Evolutionary conservation across 495 filamentous ascomycete species (phyloP), one percentile per base, ranked within the genome.

Genomic region (Aspergillus bridgeri): DNA sequence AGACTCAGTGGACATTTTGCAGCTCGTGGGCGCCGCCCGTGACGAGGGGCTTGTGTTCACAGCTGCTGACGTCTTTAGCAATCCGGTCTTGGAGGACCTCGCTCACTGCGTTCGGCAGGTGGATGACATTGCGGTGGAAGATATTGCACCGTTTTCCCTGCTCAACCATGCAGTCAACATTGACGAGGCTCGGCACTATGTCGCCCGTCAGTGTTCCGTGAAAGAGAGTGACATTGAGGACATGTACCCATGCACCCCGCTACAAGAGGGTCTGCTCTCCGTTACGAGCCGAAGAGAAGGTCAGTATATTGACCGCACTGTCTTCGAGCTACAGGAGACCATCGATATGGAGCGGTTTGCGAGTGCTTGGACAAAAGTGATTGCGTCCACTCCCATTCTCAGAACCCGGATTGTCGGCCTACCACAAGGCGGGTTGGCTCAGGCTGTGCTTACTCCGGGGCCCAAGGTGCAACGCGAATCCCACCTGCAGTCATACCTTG

Each of bases 221-320:
- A 27, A 7, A 27, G 25, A 27, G 25, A 7, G 7, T 7, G 25
- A 27, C 7, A 73, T 84, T 44, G 69, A 74, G 50, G 81, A 86
- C 53, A 61, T 80, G 15, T 83, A 81, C 56, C 79, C 81, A 5
- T 83, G 80, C 67, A 80, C 74, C 29, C 69, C 79, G 6, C 65
- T 83, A 0, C 83, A 86, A 61, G 81, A 83, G 55, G 81, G 75
- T 6, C 68, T 84, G 1, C 65, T 81, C 27, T 70, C 79, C 1
- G 60, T 81, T 0, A 69, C 59, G 2, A 42, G 43, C 3, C 21
- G 27, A 8, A 5, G 21, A 6, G 29, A 29, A 4, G 42, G 33
- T 11, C 5, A 22, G 2, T 59, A 56, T 19, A 44, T 54, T 17
- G 29, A 17, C 27, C 22, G 42, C 11, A n/a, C 38, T 4, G 43